Percentiles rank a stretch among this genome's conserved stretches.
Evolutionary conservation across 2,329 filamentous ascomycete genomes (phyloP).

Genomic region (Xylaria arbuscula): DNA sequence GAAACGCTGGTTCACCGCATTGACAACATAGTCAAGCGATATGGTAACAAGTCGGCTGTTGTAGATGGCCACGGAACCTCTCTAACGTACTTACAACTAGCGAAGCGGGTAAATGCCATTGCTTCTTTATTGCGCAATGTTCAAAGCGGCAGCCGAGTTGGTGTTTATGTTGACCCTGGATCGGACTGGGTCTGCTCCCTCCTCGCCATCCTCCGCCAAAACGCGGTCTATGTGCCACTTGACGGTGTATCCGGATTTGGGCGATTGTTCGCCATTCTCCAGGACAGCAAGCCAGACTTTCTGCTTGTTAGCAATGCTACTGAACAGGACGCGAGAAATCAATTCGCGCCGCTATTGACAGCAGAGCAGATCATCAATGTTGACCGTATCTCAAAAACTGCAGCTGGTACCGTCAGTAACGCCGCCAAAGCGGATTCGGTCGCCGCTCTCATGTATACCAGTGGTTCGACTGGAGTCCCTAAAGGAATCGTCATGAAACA

Average conservation of each 20-base stretch:
- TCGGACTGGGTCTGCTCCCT: constrained; percentile 53
- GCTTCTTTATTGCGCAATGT: constrained; percentile 6
- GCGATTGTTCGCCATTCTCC: constrained; percentile 2
- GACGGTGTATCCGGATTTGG: constrained; percentile 46
- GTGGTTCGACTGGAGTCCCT: constrained; percentile 44
- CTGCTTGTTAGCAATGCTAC: constrained; percentile 15
- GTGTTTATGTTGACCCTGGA: constrained; percentile 55
- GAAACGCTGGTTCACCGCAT: constrained; percentile 23
- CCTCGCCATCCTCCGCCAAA: constrained; percentile 55
- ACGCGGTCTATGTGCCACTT: constrained; percentile 55
- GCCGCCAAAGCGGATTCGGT: constrained; percentile 8
- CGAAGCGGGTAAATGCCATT: constrained; percentile 50
- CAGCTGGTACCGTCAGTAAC: constrained; percentile 31
- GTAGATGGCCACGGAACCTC: neutral
- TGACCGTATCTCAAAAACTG: constrained; percentile 16
- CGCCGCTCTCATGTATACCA: constrained; percentile 41
- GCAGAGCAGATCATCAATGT: constrained; percentile 18
- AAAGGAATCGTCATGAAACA: constrained; percentile 52
- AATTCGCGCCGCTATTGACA: constrained; percentile 8
- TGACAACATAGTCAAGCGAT: constrained; percentile 9
- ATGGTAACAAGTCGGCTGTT: constrained; percentile 4
- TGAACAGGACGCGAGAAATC: neutral
- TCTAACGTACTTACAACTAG: constrained; percentile 32
- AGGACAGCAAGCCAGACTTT: constrained; percentile 9
- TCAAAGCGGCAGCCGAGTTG: constrained; percentile 47